Percentiles rank a stretch among this genome's conserved stretches.
These are phyloP conservation scores for Myxozyma neglecta DNA, from an alignment of 805 yeast species.

Conservation along the genomic window DNA sequence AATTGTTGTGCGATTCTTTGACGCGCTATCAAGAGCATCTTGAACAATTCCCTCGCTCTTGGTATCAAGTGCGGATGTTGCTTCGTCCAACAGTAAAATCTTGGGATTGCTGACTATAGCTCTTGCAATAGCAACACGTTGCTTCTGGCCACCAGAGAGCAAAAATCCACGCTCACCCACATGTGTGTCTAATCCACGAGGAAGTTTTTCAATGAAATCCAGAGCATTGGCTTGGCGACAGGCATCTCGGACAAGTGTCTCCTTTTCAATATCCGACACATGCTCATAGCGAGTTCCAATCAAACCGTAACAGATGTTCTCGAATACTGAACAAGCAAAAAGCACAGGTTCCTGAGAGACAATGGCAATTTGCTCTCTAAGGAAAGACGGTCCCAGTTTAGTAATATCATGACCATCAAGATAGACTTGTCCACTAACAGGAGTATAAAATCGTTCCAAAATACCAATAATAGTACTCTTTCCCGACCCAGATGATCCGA, in stretches of 20 bases:
- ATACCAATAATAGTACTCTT: conserved; percentile 50
- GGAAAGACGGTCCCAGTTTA: conserved; percentile 51
- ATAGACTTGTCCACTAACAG: conserved; percentile 48
- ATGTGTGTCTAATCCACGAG: conserved; percentile 49
- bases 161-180: conserved; percentile 61
- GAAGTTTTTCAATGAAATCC: conserved; percentile 51
- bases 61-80: conserved; percentile 65
- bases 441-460: conserved; percentile 58
- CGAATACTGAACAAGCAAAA: conserved; percentile 77
- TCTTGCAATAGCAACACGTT: conserved; percentile 62
- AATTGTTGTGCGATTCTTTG: conserved; percentile 46
- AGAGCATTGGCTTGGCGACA: conserved; percentile 54
- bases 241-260: conserved; percentile 45
- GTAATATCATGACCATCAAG: conserved; percentile 52
- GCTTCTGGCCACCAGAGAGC: conserved; percentile 68
- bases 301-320: conserved; percentile 77
- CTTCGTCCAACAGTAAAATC: conserved; percentile 61
- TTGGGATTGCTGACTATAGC: conserved; percentile 57
- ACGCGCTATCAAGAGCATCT: conserved; percentile 46
- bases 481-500: conserved; percentile 75
- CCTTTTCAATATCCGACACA: conserved; percentile 43
- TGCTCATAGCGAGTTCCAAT: conserved; percentile 36
- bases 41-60: conserved; percentile 61
- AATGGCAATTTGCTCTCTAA: conserved; percentile 56
- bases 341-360: conserved; percentile 62